Base-by-base conservation (phyloP, 495 filamentous ascomycete genomes). In the Neurospora cerealis region DNA sequence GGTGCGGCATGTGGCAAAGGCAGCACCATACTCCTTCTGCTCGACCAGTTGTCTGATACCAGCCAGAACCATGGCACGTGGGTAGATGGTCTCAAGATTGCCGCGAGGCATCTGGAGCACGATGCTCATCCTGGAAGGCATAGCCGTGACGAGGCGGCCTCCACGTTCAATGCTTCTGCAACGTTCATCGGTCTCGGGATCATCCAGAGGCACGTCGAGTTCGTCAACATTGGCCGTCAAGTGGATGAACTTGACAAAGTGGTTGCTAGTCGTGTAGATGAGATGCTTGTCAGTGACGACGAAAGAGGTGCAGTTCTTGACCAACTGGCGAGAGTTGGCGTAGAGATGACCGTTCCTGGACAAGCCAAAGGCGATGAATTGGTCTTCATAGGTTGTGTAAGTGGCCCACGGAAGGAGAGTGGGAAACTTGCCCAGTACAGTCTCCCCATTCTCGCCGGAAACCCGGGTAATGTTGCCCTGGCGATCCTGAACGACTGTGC, bases 81-180 rank as follows among this genome's bases (percentile, higher is more conserved):
- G 96, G 78, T 90, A 98, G 72, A 97, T 96, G 0, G 95, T 98
- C 80, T 99, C 96, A 15, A 98, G 85, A 75, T 99, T 99, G 37
- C 96, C 96, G 77, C 96, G 87, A 5, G 96, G 96, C 90, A 97
- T 96, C 79, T 98, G 96, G 7, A 98, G 84, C 6, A 94, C 88
- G 36, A 98, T 82, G 44, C 89, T 89, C 81, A 94, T 95, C 39
- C 88, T 91, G 19, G 92, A 92, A 5, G 96, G 96, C 83, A 97
- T 97, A 62, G 93, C 95, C 5, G 93, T 93, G 69, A 99, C 91
- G 36, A 99, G 85, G 34, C 89, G 88, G 8, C 91, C 93, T 48
- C 96, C 96, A 77, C 96, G 89, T 79, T 99, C 96, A 62, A 99
- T 91, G 77, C 88, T 97, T 73, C 96, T 87, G 81, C 96, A 98